Percentiles rank a stretch among this genome's conserved stretches.
These are phyloP conservation scores for Phytophthora megakarya DNA, from an alignment of 352 stramenopile genomes.

Conservation along the genomic window DNA sequence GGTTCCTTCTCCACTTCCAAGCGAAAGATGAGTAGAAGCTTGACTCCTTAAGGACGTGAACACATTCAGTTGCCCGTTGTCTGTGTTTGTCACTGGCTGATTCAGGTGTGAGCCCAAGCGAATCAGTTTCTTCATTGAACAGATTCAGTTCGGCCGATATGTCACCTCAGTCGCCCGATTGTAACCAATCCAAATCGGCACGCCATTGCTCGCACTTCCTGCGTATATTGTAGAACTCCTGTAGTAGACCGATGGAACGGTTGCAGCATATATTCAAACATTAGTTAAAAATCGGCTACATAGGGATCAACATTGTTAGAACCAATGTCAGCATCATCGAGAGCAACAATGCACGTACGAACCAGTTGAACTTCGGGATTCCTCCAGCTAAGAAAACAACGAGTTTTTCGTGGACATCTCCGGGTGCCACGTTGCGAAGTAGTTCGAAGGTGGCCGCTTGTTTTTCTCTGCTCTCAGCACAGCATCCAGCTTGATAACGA, in stretches of 20 bases:
- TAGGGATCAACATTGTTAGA: neutral
- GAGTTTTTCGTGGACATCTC: constrained; percentile 3
- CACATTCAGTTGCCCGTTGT: neutral
- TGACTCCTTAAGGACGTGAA: neutral
- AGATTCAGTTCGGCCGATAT: constrained; percentile 7
- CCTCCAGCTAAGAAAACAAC: constrained; percentile 5
- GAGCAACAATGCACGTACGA: neutral
- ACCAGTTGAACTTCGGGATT: constrained; percentile 13
- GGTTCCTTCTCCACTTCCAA: too few species aligned
- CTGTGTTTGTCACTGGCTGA: neutral
- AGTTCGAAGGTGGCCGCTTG: too few species aligned
- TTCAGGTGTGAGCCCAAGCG: neutral
- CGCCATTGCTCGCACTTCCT: neutral
- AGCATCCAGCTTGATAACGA: constrained; percentile 1
- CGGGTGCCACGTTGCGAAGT: too few species aligned
- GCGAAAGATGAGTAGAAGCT: too few species aligned
- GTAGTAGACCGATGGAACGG: neutral
- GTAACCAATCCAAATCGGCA: constrained; percentile 1
- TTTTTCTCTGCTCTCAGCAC: constrained; percentile 1
- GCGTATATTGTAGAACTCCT: constrained; percentile 8
- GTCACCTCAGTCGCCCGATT: neutral
- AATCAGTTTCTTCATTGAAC: constrained; percentile 6
- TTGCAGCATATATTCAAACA: constrained; percentile 2
- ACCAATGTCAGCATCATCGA: neutral
- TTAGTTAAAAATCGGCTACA: neutral